A percentile compares a stretch with the other conserved stretches of the same genome.
Conservation (phyloP, 148 eudicot genomes). For the Cornus kousa region DNA sequence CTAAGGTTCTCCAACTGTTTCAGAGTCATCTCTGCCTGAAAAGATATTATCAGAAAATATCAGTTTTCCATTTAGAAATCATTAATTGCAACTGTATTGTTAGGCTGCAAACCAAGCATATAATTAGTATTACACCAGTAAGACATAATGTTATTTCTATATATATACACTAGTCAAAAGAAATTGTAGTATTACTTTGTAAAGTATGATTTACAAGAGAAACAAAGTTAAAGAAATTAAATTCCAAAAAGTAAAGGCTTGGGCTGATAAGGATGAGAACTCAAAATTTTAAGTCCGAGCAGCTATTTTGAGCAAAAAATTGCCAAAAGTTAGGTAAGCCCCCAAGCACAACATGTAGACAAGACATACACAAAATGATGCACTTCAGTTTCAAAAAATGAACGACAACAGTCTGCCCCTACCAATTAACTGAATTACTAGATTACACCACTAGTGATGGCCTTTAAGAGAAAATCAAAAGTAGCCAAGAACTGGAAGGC, state of each 20-base stretch:
- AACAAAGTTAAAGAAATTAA: not conserved
- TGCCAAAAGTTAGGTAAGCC: too few species aligned
- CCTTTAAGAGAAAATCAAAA: not conserved
- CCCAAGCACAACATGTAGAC: too few species aligned
- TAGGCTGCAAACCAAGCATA: not conserved
- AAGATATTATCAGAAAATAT: constrained; percentile 2
- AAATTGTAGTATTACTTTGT: too few species aligned
- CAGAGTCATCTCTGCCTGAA: constrained; percentile 89
- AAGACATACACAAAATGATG: too few species aligned
- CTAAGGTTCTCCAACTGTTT: constrained; percentile 87
- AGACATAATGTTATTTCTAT: not conserved
- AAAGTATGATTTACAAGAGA: not conserved
- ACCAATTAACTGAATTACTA: not conserved
- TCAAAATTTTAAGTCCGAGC: too few species aligned
- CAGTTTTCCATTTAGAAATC: constrained; percentile 9
- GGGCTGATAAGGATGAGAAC: not conserved
- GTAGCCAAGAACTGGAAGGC: not conserved
- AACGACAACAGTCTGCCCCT: not conserved
- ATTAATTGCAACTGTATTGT: constrained; percentile 1
- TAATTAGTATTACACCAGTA: not conserved
- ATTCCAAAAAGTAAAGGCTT: not conserved
- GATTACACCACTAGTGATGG: not conserved
- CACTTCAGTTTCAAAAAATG: too few species aligned
- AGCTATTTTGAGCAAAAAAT: too few species aligned
- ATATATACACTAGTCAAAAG: not conserved